Conservation (phyloP, 768 basidiomycete species). For the Tricholoma matsutake region DNA sequence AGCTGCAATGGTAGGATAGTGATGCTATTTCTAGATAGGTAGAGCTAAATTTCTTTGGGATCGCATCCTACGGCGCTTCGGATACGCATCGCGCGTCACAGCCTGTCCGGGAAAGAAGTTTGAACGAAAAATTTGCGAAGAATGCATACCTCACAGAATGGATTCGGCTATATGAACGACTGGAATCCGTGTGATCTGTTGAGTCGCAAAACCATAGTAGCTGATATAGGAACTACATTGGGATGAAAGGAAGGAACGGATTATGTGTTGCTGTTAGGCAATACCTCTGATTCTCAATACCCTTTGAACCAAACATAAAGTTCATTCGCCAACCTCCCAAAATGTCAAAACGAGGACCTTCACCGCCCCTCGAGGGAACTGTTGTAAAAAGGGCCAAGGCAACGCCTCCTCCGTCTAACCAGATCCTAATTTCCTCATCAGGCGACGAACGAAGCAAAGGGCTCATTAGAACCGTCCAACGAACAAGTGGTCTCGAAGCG, state of each 20-base stretch:
- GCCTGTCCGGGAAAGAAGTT: constrained; percentile 23
- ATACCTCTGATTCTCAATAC: background rate
- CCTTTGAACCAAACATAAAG: constrained; percentile 1
- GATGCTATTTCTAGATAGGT: constrained; percentile 54
- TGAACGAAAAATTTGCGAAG: too few species aligned
- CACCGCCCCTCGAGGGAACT: constrained; percentile 52
- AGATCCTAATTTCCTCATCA: constrained; percentile 75
- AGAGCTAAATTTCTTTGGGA: constrained; percentile 52
- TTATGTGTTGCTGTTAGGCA: constrained; percentile 11
- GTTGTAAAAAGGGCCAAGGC: constrained; percentile 64
- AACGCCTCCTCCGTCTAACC: constrained; percentile 50
- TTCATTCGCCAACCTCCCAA: constrained; percentile 11
- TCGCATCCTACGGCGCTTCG: constrained; percentile 27
- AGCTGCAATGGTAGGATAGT: constrained; percentile 52
- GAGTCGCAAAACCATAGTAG: too few species aligned
- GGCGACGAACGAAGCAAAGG: constrained; percentile 74
- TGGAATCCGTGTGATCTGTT: too few species aligned
- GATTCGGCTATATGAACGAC: too few species aligned
- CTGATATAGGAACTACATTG: too few species aligned
- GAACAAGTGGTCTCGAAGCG: constrained; percentile 91
- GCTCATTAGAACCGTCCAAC: constrained; percentile 78
- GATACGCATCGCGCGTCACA: constrained; percentile 29
- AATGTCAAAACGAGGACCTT: constrained; percentile 74
- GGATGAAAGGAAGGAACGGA: too few species aligned
- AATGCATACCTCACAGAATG: too few species aligned